Percentiles rank a stretch among this genome's conserved stretches.
phyloP scores from a whole-genome alignment of 257 asterid species.

The Primulina huaijiensis region DNA sequence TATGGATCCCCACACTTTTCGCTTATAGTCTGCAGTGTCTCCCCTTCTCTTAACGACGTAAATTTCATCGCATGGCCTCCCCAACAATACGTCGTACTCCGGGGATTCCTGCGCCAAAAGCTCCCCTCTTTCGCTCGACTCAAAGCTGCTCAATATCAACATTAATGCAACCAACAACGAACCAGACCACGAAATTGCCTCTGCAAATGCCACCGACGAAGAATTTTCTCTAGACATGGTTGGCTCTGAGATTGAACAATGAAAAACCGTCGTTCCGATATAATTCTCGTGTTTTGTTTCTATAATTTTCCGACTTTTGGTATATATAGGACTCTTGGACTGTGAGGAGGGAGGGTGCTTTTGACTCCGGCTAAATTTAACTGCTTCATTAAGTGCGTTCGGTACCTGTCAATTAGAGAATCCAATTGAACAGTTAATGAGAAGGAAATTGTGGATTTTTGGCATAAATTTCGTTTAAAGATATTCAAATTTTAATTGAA shows the following conservation, averaged over 20 bases:
- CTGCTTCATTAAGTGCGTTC: not conserved
- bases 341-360: not conserved
- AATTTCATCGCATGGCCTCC: constrained; percentile 16
- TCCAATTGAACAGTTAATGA: not conserved
- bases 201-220: not conserved
- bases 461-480: not conserved
- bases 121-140: not conserved
- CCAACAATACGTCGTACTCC: not conserved
- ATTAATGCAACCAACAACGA: not conserved
- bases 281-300: not conserved
- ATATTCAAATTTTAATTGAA: too few species aligned
- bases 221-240: not conserved
- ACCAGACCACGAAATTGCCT: not conserved
- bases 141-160: not conserved
- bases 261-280: too few species aligned
- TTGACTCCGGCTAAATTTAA: not conserved
- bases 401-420: not conserved
- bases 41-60: constrained; percentile 21
- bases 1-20: constrained; percentile 20
- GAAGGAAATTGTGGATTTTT: not conserved
- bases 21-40: constrained; percentile 14
- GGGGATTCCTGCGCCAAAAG: not conserved
- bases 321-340: too few species aligned
- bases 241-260: not conserved
- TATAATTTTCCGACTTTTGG: not conserved